Base-by-base conservation (phyloP, 1,284 basidiomycete genomes). In the Phlebopus sp. region DNA sequence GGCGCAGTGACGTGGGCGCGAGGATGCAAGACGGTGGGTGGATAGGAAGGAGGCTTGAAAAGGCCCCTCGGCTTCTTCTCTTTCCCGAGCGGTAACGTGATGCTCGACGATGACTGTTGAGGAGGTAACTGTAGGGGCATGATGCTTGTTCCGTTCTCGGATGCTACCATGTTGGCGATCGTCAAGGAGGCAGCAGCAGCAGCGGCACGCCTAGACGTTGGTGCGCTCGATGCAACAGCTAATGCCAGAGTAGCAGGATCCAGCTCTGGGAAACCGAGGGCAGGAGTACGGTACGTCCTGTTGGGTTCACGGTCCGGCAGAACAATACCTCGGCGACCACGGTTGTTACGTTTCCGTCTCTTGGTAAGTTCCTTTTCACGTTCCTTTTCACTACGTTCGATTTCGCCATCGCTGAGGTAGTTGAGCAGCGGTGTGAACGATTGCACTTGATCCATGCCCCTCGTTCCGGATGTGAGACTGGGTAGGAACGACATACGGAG, bases 221-320 rank as follows among this genome's bases (percentile, higher is more conserved):
- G 85, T 4, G 81, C 82, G 37, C 76, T 81, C 2, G 78, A 77
- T 1, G 83, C 79, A 7, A 77, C 78, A 9, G 79, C 82, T 5
- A 81, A 64, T 0, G 86, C 81, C 37, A 88, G 69, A 0, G 78
- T 79, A 8, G 83, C 79, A 39, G 86, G 69, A 57, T 89, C 87
- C 42, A 87, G 68, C 59, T 90, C 87, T 3, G 88, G 86, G 74
- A 90, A 89, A 21, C 88, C 88, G 49, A 94, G 82, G 3, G 90
- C 85, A 5, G 87, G 84, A 0, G 92, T 94, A 31, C 97, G 84
- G 67, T 89, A 88, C 8, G 97, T 98, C 69, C 93, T 84, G 61
- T 90, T 81, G 2, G 92, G 89, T 55, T 99, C 96, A 45, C 95
- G 85, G 63, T 99, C 97, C 0, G 96, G 94, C 13, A 98, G 73